Evolutionary conservation across 2,329 filamentous ascomycete genomes (phyloP), one percentile per base, ranked within the genome.

Genomic region (Aspergillus intermedius): DNA sequence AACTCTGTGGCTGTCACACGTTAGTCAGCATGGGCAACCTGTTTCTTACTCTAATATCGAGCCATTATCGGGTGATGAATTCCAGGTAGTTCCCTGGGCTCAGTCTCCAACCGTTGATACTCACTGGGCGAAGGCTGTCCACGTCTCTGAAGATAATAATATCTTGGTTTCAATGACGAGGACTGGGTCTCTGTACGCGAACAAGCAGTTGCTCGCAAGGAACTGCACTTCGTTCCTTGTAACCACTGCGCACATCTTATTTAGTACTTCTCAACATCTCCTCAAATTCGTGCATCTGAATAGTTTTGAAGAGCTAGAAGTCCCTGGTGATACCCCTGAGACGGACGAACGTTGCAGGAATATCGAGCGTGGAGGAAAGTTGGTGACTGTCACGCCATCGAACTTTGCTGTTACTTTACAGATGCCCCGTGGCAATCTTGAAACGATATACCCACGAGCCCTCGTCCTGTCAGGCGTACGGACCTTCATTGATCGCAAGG

Each of bases 401-500:
- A 86, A 83, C 37, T 93, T 95, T 70, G 87, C 83, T 46, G 75
- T 98, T 7, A 81, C 95, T 0, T 75, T 98, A 3, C 93, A 98
- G 66, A 96, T 96, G 88, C 93, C 93, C 1, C 80, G 93, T 60
- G 93, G 93, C 17, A 98, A 98, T 58, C 73, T 97, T 1, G 93
- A 98, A 69, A 97, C 91, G 0, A 91, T 97, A 44, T 97, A 85
- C 62, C 93, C 93, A 13, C 81, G 93, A 51, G 91, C 91, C 12
- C 84, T 98, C 71, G 91, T 98, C 0, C 76, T 98, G 44, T 89
- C 90, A 2, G 91, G 90, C 22, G 94, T 98, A 48, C 82, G 93
- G 43, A 80, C 81, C 44, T 82, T 87, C 45, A 88, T 98, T 45
- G 86, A 90, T 47, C 75, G 80, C 28, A 87, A 87, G 65, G 82